A percentile compares a stretch with the other conserved stretches of the same genome.
These are phyloP conservation scores for Persicaria tinctoria DNA, from an alignment of 148 eudicot genomes.

Conservation along the genomic window DNA sequence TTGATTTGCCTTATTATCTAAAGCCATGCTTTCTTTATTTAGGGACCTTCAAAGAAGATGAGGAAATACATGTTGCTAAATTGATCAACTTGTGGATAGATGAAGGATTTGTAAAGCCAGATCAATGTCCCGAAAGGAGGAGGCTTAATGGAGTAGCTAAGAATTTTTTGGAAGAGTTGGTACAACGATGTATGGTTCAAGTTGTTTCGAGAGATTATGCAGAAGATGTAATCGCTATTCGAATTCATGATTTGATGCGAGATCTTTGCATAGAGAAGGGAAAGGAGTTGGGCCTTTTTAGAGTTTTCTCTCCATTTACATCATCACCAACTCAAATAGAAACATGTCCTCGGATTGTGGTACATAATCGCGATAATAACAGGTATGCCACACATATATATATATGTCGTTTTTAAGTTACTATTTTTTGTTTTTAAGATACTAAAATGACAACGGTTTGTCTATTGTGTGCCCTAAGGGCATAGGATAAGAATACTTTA, in stretches of 20 bases:
- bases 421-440: background rate
- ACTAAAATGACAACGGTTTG: no score
- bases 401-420: background rate
- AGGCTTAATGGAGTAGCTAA: background rate
- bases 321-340: background rate
- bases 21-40: conserved; percentile 8
- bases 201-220: background rate
- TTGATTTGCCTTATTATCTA: conserved; percentile 2
- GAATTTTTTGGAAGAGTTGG: background rate
- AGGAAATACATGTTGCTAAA: background rate
- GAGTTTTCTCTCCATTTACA: background rate
- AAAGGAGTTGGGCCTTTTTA: background rate
- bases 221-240: background rate
- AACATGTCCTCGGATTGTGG: background rate
- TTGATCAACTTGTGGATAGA: conserved; percentile 7
- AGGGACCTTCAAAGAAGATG: background rate
- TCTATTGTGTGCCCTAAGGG: no score
- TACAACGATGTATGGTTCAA: conserved; percentile 5
- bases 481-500: no score
- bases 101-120: background rate
- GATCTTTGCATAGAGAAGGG: conserved; percentile 5
- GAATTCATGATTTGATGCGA: conserved; percentile 1
- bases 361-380: background rate
- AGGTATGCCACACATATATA: background rate
- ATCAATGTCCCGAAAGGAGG: background rate